A percentile compares a stretch with the other conserved stretches of the same genome.
Evolutionary conservation across 2,329 filamentous ascomycete species (phyloP).

Genomic region (Claviceps pusilla): DNA sequence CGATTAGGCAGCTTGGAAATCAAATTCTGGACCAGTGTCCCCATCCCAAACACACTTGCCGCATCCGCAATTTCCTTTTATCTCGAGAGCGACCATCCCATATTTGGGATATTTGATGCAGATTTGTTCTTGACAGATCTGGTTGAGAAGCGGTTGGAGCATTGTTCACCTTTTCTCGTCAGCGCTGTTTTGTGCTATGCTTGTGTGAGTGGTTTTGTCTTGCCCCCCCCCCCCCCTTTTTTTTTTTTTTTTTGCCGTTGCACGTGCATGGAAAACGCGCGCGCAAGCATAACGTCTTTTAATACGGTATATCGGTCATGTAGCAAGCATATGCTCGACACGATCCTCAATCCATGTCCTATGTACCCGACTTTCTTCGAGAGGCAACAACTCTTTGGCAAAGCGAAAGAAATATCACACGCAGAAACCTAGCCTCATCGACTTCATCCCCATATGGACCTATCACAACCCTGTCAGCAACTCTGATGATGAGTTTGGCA

Average conservation of each 20-base stretch:
- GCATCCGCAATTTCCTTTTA: neutral
- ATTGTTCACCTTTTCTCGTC: slow-evolving; percentile 1
- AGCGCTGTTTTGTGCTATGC: neutral
- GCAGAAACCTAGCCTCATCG: neutral
- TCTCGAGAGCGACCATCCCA: neutral
- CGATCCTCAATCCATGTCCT: neutral
- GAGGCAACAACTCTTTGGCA: neutral
- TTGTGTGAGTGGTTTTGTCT: neutral
- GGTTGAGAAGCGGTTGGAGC: neutral
- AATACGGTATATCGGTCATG: no score
- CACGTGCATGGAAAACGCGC: no score
- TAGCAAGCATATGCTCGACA: neutral
- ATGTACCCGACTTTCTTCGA: neutral
- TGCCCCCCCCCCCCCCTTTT: neutral
- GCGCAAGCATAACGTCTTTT: neutral
- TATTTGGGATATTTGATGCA: neutral
- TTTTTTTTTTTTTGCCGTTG: no score
- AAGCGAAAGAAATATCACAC: neutral
- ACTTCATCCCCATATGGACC: neutral
- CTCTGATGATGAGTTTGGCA: neutral
- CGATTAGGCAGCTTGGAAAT: neutral
- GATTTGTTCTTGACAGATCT: slow-evolving; percentile 1
- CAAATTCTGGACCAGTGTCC: neutral
- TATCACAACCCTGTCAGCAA: neutral
- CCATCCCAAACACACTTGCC: neutral